phyloP scores from a whole-genome alignment of 73 alveolate species.

The Paramecium octaurelia region DNA sequence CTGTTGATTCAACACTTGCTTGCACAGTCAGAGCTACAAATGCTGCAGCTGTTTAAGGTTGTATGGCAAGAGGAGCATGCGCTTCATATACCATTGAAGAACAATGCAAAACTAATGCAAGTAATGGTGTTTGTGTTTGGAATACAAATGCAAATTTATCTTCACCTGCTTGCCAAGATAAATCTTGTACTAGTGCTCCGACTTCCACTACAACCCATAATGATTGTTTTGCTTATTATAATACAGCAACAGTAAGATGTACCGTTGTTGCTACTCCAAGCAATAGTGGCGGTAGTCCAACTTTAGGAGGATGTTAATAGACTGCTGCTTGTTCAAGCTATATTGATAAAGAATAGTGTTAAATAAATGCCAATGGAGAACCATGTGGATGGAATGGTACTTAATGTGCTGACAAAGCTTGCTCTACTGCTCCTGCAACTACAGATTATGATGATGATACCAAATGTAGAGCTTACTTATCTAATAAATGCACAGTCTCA shows the following conservation, averaged over 20 bases:
- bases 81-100: background rate
- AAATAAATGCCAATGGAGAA: background rate
- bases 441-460: background rate
- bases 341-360: background rate
- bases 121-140: background rate
- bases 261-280: constrained; percentile 13
- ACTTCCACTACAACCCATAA: background rate
- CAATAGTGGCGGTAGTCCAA: background rate
- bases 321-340: background rate
- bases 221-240: background rate
- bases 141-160: background rate
- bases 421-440: background rate
- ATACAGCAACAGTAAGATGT: background rate
- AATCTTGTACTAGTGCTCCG: background rate
- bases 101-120: background rate
- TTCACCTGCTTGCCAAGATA: background rate
- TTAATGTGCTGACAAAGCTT: background rate
- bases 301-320: background rate
- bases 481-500: background rate
- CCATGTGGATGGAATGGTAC: background rate
- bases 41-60: background rate
- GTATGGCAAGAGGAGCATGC: background rate
- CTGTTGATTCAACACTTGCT: background rate
- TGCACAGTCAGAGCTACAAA: constrained; percentile 35
- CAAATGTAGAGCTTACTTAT: background rate